phyloP scores from a whole-genome alignment of 768 basidiomycete genomes.

The Gloeostereum incarnatum region DNA sequence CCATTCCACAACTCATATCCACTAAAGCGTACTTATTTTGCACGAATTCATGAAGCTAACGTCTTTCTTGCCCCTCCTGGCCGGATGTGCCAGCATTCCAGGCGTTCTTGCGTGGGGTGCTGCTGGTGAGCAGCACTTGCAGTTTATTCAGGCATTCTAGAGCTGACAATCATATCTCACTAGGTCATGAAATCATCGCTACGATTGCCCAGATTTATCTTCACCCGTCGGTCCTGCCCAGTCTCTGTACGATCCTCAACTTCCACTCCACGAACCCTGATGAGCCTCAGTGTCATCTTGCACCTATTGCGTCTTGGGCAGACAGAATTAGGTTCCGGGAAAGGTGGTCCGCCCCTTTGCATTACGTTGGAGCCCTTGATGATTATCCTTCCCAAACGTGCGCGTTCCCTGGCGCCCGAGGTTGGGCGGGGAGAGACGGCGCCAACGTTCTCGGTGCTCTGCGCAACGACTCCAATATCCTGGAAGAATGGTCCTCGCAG shows the following conservation, averaged over 20 bases:
- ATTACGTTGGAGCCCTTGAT: conserved; percentile 65
- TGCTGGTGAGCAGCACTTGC: conserved; percentile 19
- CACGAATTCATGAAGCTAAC: no score
- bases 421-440: conserved; percentile 53
- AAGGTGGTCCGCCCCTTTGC: conserved; percentile 66
- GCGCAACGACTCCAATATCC: conserved; percentile 60
- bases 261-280: conserved; percentile 22
- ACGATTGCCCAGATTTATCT: conserved; percentile 93
- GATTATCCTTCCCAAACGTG: conserved; percentile 78
- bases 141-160: background rate
- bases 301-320: conserved; percentile 84
- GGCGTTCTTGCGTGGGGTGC: conserved; percentile 26
- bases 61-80: no score
- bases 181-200: conserved; percentile 88
- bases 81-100: background rate
- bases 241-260: conserved; percentile 66
- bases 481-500: conserved; percentile 39
- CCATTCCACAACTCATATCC: no score
- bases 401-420: conserved; percentile 62
- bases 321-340: conserved; percentile 56
- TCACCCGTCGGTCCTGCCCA: conserved; percentile 57
- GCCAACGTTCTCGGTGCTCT: conserved; percentile 74
- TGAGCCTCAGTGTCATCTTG: conserved; percentile 62
- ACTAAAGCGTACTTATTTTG: no score
- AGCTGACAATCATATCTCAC: conserved; percentile 1